These are phyloP conservation scores for Triglochin maritima DNA, from an alignment of 106 monocot species.

Conservation along the genomic window DNA sequence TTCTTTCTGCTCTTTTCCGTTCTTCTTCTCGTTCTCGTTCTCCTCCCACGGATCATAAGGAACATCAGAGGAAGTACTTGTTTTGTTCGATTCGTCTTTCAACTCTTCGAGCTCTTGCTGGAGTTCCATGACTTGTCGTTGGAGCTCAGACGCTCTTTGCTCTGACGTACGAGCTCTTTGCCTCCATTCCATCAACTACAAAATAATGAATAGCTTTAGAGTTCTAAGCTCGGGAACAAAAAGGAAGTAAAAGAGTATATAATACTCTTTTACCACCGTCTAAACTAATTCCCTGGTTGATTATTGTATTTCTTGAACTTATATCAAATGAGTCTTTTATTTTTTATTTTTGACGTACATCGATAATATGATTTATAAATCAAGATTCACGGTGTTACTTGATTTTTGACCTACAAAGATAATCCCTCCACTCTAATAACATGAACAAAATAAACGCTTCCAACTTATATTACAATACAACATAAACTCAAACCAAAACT, in stretches of 20 bases:
- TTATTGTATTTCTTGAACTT: neutral
- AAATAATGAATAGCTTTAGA: too few species aligned
- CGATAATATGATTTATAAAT: too few species aligned
- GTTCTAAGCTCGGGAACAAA: neutral
- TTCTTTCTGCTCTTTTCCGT: too few species aligned
- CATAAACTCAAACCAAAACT: too few species aligned
- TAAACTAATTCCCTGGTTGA: neutral
- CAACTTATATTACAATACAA: too few species aligned
- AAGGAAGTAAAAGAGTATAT: neutral
- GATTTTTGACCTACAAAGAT: too few species aligned
- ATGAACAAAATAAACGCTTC: too few species aligned
- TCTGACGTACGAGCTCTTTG: slow-evolving; percentile 36
- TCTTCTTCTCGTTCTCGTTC: neutral
- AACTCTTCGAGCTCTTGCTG: slow-evolving; percentile 8
- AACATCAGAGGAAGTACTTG: neutral
- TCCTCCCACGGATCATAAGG: neutral
- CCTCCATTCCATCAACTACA: slow-evolving; percentile 63
- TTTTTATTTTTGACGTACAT: too few species aligned
- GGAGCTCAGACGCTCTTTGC: slow-evolving; percentile 21
- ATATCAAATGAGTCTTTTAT: too few species aligned
- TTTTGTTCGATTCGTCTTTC: neutral
- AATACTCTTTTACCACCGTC: neutral
- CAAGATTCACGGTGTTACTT: too few species aligned
- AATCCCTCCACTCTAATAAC: too few species aligned
- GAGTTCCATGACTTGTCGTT: slow-evolving; percentile 16